Evolutionary conservation across 2,329 filamentous ascomycete genomes (phyloP).

Genomic region (Penicillium polonicum): DNA sequence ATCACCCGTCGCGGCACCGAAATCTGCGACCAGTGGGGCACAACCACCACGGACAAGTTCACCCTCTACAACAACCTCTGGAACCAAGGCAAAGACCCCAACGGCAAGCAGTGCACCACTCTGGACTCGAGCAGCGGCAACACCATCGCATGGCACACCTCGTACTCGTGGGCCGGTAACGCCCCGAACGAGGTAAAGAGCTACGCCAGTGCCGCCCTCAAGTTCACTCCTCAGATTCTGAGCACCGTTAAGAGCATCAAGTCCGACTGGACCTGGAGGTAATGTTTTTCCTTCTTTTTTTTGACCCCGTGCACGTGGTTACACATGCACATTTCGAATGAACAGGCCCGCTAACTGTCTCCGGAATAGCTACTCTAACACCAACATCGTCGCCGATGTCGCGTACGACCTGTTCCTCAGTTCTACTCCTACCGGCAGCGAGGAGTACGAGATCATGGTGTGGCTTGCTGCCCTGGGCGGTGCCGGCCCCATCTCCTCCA

Average conservation of each 20-base stretch:
- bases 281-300: slow-evolving; percentile 3
- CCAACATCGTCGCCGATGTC: slow-evolving; percentile 56
- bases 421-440: slow-evolving; percentile 45
- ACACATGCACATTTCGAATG: background rate
- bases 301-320: background rate
- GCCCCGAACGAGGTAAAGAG: slow-evolving; percentile 43
- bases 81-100: slow-evolving; percentile 40
- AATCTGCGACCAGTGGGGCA: slow-evolving; percentile 45
- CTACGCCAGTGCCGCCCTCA: slow-evolving; percentile 46
- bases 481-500: slow-evolving; percentile 55
- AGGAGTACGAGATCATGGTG: slow-evolving; percentile 66
- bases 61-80: slow-evolving; percentile 57
- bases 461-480: slow-evolving; percentile 61
- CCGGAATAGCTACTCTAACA: slow-evolving; percentile 49
- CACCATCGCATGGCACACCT: slow-evolving; percentile 46
- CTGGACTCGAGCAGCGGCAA: slow-evolving; percentile 37
- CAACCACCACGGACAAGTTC: slow-evolving; percentile 42
- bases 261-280: slow-evolving; percentile 49
- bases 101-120: slow-evolving; percentile 47
- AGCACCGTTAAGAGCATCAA: slow-evolving; percentile 43
- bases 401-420: slow-evolving; percentile 62
- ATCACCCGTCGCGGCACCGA: slow-evolving; percentile 18
- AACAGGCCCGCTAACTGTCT: background rate
- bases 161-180: slow-evolving; percentile 47
- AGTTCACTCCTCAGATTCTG: slow-evolving; percentile 36